A percentile compares a stretch with the other conserved stretches of the same genome.
These are phyloP conservation scores for Pleodorina starrii DNA, from an alignment of 139 green algal genomes.

Conservation along the genomic window DNA sequence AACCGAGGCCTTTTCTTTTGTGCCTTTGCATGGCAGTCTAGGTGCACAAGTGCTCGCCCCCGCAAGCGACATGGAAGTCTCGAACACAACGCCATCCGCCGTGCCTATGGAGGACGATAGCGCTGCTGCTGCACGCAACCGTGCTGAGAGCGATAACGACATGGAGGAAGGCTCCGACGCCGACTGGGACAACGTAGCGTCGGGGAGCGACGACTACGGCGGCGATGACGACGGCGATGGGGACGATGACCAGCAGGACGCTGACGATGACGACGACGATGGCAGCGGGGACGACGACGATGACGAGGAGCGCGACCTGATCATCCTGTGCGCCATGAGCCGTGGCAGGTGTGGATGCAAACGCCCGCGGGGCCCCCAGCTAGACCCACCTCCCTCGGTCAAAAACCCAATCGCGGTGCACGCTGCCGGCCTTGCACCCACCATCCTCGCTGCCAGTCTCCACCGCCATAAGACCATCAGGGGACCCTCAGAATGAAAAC, in stretches of 20 bases:
- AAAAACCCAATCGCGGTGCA: too few species aligned
- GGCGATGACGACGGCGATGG: background rate
- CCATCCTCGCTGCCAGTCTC: too few species aligned
- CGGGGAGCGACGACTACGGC: background rate
- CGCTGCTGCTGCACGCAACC: background rate
- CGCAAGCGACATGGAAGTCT: background rate
- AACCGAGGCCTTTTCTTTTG: too few species aligned
- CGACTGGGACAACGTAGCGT: slow-evolving; percentile 13
- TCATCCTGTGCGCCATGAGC: slow-evolving; percentile 38
- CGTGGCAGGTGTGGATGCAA: slow-evolving; percentile 9
- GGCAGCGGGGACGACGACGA: slow-evolving; percentile 40
- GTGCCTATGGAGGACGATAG: background rate
- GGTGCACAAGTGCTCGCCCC: too few species aligned
- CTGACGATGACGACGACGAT: background rate
- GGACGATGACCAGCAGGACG: background rate
- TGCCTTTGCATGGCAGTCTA: too few species aligned
- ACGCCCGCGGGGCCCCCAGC: too few species aligned
- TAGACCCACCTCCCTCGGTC: too few species aligned
- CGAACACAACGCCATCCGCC: background rate
- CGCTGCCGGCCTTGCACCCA: too few species aligned
- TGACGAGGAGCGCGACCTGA: slow-evolving; percentile 58
- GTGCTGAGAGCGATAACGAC: background rate
- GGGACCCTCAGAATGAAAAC: too few species aligned
- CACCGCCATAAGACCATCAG: too few species aligned
- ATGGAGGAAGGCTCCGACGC: slow-evolving; percentile 34